phyloP scores from a whole-genome alignment of 257 asterid species.

The Schizonepeta tenuifolia region DNA sequence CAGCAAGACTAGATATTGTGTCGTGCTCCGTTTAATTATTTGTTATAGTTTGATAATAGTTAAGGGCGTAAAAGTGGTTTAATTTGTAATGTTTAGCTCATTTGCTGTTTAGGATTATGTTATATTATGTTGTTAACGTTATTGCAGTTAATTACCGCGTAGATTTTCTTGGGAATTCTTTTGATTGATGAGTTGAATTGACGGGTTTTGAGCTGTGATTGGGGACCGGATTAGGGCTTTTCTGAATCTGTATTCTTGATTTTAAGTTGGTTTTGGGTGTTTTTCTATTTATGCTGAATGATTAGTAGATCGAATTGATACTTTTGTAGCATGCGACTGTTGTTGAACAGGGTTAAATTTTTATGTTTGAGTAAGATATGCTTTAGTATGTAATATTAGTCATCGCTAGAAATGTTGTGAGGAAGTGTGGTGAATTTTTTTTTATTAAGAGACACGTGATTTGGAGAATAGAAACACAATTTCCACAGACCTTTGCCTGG shows the following conservation, averaged over 20 bases:
- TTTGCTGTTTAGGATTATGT: neutral
- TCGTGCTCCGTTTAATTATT: conserved; percentile 1
- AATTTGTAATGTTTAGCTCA: conserved; percentile 1
- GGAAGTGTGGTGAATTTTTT: neutral
- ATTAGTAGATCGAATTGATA: neutral
- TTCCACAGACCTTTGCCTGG: neutral
- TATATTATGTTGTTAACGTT: neutral
- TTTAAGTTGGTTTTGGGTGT: neutral
- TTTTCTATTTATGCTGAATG: neutral
- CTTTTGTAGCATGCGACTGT: neutral
- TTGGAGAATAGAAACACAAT: neutral
- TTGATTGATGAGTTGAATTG: neutral
- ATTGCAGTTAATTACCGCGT: neutral
- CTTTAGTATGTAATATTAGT: neutral
- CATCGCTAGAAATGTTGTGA: neutral
- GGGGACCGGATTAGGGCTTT: conserved; percentile 35
- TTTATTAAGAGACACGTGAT: neutral
- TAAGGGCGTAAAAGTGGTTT: conserved; percentile 13
- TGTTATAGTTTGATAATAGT: neutral
- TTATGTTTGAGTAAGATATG: no score
- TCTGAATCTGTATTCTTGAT: conserved; percentile 19
- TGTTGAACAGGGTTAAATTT: neutral
- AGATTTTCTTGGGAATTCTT: neutral
- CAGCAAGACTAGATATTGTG: neutral
- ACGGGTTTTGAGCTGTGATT: neutral